phyloP scores from a whole-genome alignment of 345 rosid genomes.

The Melaleuca alternifolia region DNA sequence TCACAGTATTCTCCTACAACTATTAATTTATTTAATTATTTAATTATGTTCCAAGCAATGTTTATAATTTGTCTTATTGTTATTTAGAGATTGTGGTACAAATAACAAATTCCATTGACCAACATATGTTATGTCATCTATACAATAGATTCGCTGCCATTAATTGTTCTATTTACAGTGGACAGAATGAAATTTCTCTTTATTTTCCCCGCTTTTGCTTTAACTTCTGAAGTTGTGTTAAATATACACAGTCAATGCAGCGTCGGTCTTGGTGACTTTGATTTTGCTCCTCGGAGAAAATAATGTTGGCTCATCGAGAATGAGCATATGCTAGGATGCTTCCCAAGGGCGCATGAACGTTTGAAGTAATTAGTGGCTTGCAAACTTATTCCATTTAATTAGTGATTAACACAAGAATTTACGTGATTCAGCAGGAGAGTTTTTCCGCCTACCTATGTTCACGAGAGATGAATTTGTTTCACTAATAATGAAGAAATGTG shows the following conservation, averaged over 20 bases:
- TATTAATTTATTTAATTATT: not conserved
- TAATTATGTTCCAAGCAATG: not conserved
- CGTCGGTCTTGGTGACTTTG: not conserved
- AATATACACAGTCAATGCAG: not conserved
- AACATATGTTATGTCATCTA: no score
- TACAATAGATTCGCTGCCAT: no score
- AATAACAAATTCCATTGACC: not conserved
- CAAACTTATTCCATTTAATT: no score
- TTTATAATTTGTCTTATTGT: not conserved
- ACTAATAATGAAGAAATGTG: no score
- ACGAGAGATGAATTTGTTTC: no score
- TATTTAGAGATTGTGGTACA: not conserved
- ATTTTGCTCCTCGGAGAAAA: not conserved
- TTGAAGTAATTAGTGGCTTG: not conserved
- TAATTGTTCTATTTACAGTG: not conserved
- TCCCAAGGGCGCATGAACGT: not conserved
- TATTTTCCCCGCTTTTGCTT: not conserved
- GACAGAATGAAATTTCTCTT: not conserved
- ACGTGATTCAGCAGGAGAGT: no score
- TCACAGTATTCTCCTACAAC: not conserved
- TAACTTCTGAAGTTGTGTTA: not conserved
- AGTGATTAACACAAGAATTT: no score
- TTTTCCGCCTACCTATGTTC: no score
- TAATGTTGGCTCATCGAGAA: not conserved
- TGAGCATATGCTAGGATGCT: not conserved